Evolutionary conservation across 208 protist species (phyloP).

Genomic region (Leishmania arabica): DNA sequence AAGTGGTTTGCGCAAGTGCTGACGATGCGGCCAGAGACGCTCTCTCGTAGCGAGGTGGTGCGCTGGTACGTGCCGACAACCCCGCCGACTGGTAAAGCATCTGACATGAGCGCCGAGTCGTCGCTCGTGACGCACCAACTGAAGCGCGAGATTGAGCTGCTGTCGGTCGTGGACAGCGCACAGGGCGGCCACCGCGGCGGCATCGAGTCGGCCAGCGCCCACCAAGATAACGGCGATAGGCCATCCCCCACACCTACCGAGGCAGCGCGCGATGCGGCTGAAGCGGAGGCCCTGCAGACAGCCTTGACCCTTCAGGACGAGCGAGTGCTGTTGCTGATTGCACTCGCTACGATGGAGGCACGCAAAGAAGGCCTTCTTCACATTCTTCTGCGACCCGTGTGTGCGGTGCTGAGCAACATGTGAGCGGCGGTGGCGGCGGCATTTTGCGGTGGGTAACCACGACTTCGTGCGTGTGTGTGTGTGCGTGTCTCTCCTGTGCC

Average conservation of each 20-base stretch:
- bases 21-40: conserved; percentile 78
- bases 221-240: conserved; percentile 13
- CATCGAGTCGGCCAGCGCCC: conserved; percentile 27
- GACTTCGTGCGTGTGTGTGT: not conserved
- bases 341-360: conserved; percentile 75
- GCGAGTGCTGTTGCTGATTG: conserved; percentile 62
- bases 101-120: conserved; percentile 19
- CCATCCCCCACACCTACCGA: conserved; percentile 17
- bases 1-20: conserved; percentile 85
- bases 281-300: conserved; percentile 40
- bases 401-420: conserved; percentile 63
- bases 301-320: conserved; percentile 73
- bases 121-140: conserved; percentile 32
- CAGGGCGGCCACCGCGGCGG: conserved; percentile 31
- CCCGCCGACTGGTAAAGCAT: conserved; percentile 14
- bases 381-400: conserved; percentile 64
- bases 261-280: conserved; percentile 13
- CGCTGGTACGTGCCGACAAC: conserved; percentile 35
- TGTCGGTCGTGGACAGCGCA: conserved; percentile 34
- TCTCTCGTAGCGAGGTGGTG: conserved; percentile 47
- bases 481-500: not conserved
- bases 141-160: conserved; percentile 40
- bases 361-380: conserved; percentile 78
- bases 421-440: conserved; percentile 9
- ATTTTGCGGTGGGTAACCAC: not conserved